Evolutionary conservation across 164 flowering plant genomes (phyloP).

Genomic region (Amborella trichopoda): DNA sequence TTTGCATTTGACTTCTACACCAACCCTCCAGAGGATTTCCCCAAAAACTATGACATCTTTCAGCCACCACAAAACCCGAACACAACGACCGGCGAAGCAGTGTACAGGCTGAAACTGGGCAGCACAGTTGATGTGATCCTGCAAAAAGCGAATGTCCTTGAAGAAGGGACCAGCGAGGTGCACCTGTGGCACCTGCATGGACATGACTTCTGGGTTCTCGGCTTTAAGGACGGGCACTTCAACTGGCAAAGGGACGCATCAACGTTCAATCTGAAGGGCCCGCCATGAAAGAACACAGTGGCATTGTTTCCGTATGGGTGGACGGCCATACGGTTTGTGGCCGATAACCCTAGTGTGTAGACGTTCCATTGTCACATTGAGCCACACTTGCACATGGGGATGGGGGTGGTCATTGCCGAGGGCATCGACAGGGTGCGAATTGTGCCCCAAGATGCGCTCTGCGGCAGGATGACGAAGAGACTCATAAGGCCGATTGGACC

Average conservation of each 20-base stretch:
- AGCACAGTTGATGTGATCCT: conserved; percentile 62
- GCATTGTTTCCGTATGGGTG: conserved; percentile 81
- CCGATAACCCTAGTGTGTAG: conserved; percentile 93
- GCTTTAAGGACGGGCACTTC: conserved; percentile 76
- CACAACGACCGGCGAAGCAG: conserved; percentile 31
- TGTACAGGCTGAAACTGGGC: conserved; percentile 33
- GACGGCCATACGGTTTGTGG: conserved; percentile 75
- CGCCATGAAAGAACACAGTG: conserved; percentile 61
- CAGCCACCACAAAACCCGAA: conserved; percentile 45
- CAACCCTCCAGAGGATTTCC: conserved; percentile 50
- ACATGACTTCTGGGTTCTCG: conserved; percentile 91
- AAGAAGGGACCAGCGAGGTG: conserved; percentile 42
- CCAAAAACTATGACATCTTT: conserved; percentile 32
- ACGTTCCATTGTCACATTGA: conserved; percentile 95
- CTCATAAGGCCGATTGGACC: too few relatives aligned
- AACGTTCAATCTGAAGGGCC: conserved; percentile 48
- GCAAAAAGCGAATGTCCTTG: conserved; percentile 66
- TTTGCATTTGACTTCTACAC: conserved; percentile 20
- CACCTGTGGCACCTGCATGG: conserved; percentile 99
- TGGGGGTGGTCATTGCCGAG: conserved; percentile 78
- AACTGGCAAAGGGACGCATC: conserved; percentile 17
- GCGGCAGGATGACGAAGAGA: conserved; percentile 48
- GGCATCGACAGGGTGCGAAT: conserved; percentile 24
- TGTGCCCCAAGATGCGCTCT: conserved; percentile 39
- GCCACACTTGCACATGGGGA: conserved; percentile 92